phyloP scores from a whole-genome alignment of 371 early-diverging fungal genomes.

The Syncephalastrum contaminatum region DNA sequence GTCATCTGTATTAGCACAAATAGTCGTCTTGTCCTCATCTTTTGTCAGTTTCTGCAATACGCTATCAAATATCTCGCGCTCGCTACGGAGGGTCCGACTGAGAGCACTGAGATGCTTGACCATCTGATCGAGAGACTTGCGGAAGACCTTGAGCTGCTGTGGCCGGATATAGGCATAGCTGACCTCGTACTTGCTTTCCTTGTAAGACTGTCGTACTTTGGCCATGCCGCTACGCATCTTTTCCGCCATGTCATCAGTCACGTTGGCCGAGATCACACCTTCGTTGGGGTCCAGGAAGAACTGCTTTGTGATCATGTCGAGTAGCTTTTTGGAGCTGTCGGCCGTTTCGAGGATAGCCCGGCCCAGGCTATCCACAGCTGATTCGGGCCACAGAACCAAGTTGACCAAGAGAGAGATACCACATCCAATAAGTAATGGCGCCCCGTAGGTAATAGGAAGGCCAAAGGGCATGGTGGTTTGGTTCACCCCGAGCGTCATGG shows the following conservation, averaged over 20 bases:
- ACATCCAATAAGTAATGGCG: slow-evolving; percentile 24
- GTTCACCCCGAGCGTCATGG: slow-evolving; percentile 17
- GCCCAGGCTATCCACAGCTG: slow-evolving; percentile 45
- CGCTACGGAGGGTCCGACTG: slow-evolving; percentile 39
- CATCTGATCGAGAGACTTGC: slow-evolving; percentile 33
- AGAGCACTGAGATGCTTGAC: slow-evolving; percentile 43
- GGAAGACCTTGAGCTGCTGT: slow-evolving; percentile 28
- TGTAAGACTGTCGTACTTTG: slow-evolving; percentile 44
- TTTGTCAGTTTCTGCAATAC: slow-evolving; percentile 25
- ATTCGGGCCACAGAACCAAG: slow-evolving; percentile 45
- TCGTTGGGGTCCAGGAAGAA: slow-evolving; percentile 40
- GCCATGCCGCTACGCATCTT: slow-evolving; percentile 38
- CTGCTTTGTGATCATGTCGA: slow-evolving; percentile 38
- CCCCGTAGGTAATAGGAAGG: slow-evolving; percentile 15
- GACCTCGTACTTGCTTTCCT: slow-evolving; percentile 49
- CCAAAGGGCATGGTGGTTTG: not conserved
- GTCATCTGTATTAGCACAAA: too few species aligned
- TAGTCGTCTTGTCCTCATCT: slow-evolving; percentile 3
- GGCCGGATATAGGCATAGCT: slow-evolving; percentile 43
- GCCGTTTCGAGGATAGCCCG: slow-evolving; percentile 43
- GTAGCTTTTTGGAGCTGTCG: slow-evolving; percentile 32
- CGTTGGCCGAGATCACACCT: slow-evolving; percentile 23
- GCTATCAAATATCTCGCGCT: slow-evolving; percentile 45
- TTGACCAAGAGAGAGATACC: slow-evolving; percentile 35
- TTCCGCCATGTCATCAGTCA: slow-evolving; percentile 25